Evolutionary conservation across 2,329 filamentous ascomycete genomes (phyloP).

Genomic region (Mariannaea sp.): DNA sequence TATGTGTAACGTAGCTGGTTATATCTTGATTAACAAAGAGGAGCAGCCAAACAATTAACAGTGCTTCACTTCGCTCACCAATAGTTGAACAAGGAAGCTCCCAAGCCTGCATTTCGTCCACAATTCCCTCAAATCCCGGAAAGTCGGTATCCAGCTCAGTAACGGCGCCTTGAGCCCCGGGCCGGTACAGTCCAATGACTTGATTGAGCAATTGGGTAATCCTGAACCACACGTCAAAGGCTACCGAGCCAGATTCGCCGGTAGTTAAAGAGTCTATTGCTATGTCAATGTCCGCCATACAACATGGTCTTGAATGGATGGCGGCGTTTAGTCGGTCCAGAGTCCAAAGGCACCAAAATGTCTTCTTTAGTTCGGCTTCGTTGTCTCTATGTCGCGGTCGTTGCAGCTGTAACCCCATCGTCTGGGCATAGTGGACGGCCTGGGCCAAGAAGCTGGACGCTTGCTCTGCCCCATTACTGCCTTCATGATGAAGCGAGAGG

Average conservation of each 20-base stretch:
- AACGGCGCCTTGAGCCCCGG: background rate
- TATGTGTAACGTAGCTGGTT: background rate
- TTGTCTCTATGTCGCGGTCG: background rate
- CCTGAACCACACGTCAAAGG: background rate
- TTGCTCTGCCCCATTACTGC: slow-evolving; percentile 4
- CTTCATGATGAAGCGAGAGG: slow-evolving; percentile 6
- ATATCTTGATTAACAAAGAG: background rate
- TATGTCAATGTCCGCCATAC: slow-evolving; percentile 4
- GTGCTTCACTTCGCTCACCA: background rate
- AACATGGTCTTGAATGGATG: slow-evolving; percentile 8
- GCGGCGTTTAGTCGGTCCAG: slow-evolving; percentile 8
- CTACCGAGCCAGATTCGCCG: background rate
- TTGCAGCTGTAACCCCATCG: background rate
- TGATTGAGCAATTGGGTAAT: slow-evolving; percentile 7
- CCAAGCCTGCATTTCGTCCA: slow-evolving; percentile 1
- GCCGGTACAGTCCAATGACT: slow-evolving; percentile 4
- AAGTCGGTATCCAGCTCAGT: background rate
- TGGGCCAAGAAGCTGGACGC: background rate
- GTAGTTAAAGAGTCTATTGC: background rate
- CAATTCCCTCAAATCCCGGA: background rate
- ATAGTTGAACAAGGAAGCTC: background rate
- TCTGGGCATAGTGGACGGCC: slow-evolving; percentile 5
- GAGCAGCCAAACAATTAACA: too few species aligned
- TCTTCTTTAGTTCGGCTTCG: background rate
- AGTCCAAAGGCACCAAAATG: slow-evolving; percentile 9